phyloP scores from a whole-genome alignment of 2,329 filamentous ascomycete species.

The Penicillium italicum region DNA sequence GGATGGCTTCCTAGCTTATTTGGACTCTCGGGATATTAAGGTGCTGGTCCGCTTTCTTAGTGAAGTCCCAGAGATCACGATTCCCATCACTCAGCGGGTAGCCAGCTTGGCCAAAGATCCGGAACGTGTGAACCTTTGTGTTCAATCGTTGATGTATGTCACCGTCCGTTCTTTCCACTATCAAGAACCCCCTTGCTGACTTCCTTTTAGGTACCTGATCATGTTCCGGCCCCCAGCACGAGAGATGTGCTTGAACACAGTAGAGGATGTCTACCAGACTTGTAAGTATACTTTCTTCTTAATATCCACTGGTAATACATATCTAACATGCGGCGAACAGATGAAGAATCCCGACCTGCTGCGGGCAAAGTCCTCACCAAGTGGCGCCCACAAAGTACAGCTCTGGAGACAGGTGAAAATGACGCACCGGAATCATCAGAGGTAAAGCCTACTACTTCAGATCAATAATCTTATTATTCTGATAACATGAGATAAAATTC shows the following conservation, averaged over 20 bases:
- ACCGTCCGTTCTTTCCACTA: background rate
- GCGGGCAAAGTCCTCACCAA: constrained; percentile 53
- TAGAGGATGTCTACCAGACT: constrained; percentile 57
- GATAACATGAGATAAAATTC: background rate
- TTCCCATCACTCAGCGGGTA: constrained; percentile 68
- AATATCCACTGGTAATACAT: background rate
- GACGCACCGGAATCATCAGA: constrained; percentile 8
- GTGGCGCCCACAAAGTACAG: constrained; percentile 51
- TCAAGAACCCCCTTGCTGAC: constrained; percentile 12
- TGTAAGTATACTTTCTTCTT: constrained; percentile 37
- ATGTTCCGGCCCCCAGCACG: constrained; percentile 59
- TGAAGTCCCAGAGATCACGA: constrained; percentile 78
- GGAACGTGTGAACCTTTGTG: constrained; percentile 58
- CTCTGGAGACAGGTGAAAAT: constrained; percentile 16
- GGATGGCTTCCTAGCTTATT: constrained; percentile 82
- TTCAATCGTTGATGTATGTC: constrained; percentile 55
- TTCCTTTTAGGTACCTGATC: constrained; percentile 48
- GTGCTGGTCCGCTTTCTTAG: constrained; percentile 85
- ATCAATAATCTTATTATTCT: background rate
- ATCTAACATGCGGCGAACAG: constrained; percentile 24
- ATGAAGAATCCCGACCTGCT: constrained; percentile 47
- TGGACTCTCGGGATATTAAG: constrained; percentile 81
- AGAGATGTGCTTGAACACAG: constrained; percentile 54
- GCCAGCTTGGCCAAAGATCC: constrained; percentile 61
- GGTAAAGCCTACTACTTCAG: constrained; percentile 5